phyloP scores from a whole-genome alignment of 805 yeast species.

The Ogataea philodendri region DNA sequence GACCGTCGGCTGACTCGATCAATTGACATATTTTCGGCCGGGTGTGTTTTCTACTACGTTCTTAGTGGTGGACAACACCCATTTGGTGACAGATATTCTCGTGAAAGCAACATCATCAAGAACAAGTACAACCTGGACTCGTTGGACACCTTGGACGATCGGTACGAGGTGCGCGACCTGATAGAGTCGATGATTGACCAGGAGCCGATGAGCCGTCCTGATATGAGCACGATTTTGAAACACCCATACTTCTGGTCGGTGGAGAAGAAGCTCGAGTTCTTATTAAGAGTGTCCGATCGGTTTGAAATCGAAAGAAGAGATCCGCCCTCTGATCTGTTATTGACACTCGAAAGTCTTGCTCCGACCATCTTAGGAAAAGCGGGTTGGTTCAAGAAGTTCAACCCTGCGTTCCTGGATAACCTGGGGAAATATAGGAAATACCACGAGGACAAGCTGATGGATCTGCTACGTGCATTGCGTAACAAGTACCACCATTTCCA shows the following conservation, averaged over 20 bases:
- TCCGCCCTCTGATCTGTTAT: constrained; percentile 54
- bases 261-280: constrained; percentile 74
- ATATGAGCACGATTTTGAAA: constrained; percentile 59
- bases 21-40: constrained; percentile 90
- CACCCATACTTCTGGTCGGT: constrained; percentile 90
- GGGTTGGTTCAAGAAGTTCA: constrained; percentile 80
- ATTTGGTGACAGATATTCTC: constrained; percentile 83
- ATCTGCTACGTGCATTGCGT: constrained; percentile 81
- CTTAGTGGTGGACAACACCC: constrained; percentile 86
- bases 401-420: constrained; percentile 70
- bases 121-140: constrained; percentile 52
- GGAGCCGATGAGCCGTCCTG: constrained; percentile 71
- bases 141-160: constrained; percentile 45
- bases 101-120: constrained; percentile 86
- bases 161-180: constrained; percentile 68
- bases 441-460: constrained; percentile 74
- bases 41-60: constrained; percentile 90
- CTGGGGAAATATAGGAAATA: constrained; percentile 91
- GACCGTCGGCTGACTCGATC: constrained; percentile 76
- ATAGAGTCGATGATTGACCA: constrained; percentile 67
- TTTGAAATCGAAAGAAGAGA: constrained; percentile 89
- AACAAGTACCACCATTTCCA: constrained; percentile 94
- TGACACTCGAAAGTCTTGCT: constrained; percentile 69
- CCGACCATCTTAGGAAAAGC: constrained; percentile 54
- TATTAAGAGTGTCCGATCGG: constrained; percentile 85